These are phyloP conservation scores for Vachellia pachyceras DNA, from an alignment of 306 rosid species.

Conservation along the genomic window DNA sequence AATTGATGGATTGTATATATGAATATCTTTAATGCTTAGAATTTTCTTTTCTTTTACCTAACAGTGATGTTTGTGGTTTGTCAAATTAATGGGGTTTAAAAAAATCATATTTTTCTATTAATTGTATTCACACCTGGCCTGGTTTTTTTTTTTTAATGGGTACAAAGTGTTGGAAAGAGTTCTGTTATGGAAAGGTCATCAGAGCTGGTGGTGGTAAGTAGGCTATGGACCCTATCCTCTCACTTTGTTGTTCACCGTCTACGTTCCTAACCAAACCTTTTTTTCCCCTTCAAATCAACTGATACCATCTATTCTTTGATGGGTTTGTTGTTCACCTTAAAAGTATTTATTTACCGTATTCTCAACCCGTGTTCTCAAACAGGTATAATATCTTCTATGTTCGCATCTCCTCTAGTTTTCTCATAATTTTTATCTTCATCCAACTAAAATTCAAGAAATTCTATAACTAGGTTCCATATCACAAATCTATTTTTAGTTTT, in stretches of 20 bases:
- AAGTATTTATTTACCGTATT: no score
- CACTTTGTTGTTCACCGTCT: neutral
- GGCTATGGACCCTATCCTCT: neutral
- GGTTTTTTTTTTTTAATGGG: neutral
- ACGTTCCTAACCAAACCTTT: conserved; percentile 5
- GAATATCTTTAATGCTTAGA: no score
- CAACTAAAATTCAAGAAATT: neutral
- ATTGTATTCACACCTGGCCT: neutral
- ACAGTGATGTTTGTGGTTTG: no score
- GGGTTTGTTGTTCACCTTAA: no score
- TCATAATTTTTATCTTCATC: neutral
- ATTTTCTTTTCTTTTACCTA: no score
- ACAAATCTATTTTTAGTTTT: no score
- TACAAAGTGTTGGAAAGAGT: neutral
- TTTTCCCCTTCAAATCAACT: neutral
- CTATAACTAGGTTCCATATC: no score
- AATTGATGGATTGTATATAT: neutral
- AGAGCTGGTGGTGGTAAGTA: conserved; percentile 38
- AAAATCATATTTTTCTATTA: neutral
- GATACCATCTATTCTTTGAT: no score
- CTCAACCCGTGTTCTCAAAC: no score
- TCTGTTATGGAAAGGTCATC: conserved; percentile 6
- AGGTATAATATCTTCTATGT: no score
- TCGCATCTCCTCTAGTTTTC: neutral
- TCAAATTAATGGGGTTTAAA: no score